These are phyloP conservation scores for Otatea glauca DNA, from an alignment of 176 grass and related monocot species.

Conservation along the genomic window DNA sequence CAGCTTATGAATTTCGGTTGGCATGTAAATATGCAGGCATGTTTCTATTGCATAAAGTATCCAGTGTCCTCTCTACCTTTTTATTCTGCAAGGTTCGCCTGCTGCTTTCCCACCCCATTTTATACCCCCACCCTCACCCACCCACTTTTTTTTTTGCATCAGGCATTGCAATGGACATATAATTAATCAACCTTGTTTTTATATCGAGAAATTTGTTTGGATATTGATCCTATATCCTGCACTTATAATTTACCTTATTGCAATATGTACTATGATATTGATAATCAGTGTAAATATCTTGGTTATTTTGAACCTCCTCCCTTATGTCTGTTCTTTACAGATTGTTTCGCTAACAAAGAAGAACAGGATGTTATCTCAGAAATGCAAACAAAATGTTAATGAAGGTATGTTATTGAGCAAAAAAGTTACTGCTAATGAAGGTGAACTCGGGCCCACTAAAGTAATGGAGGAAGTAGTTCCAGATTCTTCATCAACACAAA, in stretches of 20 bases:
- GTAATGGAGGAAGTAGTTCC: constrained; percentile 29
- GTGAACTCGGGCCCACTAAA: constrained; percentile 32
- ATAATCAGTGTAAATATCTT: constrained; percentile 6
- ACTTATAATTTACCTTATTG: not conserved
- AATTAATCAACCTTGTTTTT: not conserved
- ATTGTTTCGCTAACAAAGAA: constrained; percentile 68
- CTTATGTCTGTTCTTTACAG: constrained; percentile 38
- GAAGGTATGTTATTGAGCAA: constrained; percentile 29
- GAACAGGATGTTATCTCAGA: constrained; percentile 70
- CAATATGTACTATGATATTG: not conserved
- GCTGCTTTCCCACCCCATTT: not conserved
- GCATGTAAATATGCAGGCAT: not conserved
- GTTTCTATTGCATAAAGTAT: not conserved
- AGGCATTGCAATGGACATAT: not conserved
- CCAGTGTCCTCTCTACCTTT: not conserved
- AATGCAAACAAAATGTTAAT: constrained; percentile 52
- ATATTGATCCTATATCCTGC: not conserved
- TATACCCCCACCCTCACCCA: no score
- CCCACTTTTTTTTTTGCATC: not conserved
- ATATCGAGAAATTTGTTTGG: not conserved
- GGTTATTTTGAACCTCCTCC: not conserved
- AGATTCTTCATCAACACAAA: constrained; percentile 41
- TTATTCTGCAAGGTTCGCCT: not conserved
- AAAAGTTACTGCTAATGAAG: constrained; percentile 40
- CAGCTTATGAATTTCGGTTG: not conserved